phyloP scores from a whole-genome alignment of 352 stramenopile species.

The Phytophthora macrochlamydospora region DNA sequence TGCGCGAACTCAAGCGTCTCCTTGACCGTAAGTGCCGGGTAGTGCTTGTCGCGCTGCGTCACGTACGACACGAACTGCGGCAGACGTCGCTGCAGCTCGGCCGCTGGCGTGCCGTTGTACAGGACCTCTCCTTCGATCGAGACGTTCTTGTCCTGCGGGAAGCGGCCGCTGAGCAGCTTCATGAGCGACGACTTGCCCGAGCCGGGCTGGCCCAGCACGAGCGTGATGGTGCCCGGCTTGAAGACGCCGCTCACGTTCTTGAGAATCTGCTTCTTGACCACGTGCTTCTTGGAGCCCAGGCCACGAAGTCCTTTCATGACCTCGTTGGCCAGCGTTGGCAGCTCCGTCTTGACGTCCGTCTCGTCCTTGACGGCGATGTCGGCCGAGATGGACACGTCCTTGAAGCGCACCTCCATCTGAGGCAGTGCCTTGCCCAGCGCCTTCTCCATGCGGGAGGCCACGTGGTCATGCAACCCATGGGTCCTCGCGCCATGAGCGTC shows the following conservation, averaged over 20 bases:
- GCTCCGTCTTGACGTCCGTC: not conserved
- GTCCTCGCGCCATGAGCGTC: constrained; percentile 22
- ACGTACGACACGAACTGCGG: constrained; percentile 57
- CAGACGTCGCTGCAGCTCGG: constrained; percentile 2
- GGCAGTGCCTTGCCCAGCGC: no score
- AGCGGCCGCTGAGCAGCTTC: constrained; percentile 42
- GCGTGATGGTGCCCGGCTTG: constrained; percentile 36
- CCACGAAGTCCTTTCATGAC: not conserved
- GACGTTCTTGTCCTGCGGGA: constrained; percentile 29
- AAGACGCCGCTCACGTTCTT: constrained; percentile 35
- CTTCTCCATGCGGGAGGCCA: constrained; percentile 12
- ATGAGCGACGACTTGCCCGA: constrained; percentile 49
- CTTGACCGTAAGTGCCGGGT: constrained; percentile 48
- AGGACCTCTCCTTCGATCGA: constrained; percentile 20
- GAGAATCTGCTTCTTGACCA: constrained; percentile 32
- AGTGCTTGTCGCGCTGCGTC: constrained; percentile 53
- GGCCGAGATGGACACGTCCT: constrained; percentile 15
- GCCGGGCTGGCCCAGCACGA: constrained; percentile 40
- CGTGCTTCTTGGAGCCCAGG: not conserved
- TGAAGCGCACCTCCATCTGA: constrained; percentile 44
- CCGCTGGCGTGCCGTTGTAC: not conserved
- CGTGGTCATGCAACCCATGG: constrained; percentile 23
- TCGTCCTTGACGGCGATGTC: not conserved
- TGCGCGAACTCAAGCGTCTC: constrained; percentile 59
- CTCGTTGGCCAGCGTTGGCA: not conserved